A percentile compares a stretch with the other conserved stretches of the same genome.
These are phyloP conservation scores for Talaromyces sp. DNA, from an alignment of 2,329 filamentous ascomycete genomes.

Conservation along the genomic window DNA sequence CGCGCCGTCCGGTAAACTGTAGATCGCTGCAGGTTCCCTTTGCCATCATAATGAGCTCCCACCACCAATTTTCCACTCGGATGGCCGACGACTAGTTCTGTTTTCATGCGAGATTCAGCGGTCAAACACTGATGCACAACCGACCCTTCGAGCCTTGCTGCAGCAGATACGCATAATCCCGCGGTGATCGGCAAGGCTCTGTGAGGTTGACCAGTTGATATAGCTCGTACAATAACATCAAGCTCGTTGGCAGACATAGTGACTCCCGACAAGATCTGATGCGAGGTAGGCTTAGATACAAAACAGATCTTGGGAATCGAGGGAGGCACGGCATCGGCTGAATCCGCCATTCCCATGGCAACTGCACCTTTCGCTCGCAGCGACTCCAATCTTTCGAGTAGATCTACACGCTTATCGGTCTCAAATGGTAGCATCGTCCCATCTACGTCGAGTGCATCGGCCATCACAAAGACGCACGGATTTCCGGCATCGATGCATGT, in stretches of 20 bases:
- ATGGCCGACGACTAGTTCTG: constrained; percentile 44
- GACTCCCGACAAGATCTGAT: constrained; percentile 38
- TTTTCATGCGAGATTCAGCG: constrained; percentile 25
- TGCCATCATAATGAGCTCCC: constrained; percentile 37
- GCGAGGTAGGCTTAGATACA: constrained; percentile 43
- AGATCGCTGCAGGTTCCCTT: constrained; percentile 35
- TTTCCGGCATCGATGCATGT: constrained; percentile 63
- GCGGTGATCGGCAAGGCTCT: constrained; percentile 56
- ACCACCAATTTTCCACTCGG: constrained; percentile 47
- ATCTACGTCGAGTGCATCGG: constrained; percentile 50
- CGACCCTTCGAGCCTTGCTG: constrained; percentile 45
- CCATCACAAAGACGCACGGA: constrained; percentile 60
- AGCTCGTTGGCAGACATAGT: constrained; percentile 27
- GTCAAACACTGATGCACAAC: constrained; percentile 34
- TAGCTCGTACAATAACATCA: constrained; percentile 46
- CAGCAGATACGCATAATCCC: constrained; percentile 49
- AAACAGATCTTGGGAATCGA: constrained; percentile 64
- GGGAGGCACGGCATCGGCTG: constrained; percentile 46
- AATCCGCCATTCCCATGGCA: constrained; percentile 57
- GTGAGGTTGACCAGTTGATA: constrained; percentile 57
- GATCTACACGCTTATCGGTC: constrained; percentile 46
- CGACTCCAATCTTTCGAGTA: constrained; percentile 50
- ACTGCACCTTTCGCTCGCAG: constrained; percentile 57
- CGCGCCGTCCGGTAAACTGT: constrained; percentile 50
- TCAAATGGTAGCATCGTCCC: constrained; percentile 53